Base-by-base conservation (phyloP, 2,329 filamentous ascomycete genomes). In the Mycosphaerelloides madeirae region DNA sequence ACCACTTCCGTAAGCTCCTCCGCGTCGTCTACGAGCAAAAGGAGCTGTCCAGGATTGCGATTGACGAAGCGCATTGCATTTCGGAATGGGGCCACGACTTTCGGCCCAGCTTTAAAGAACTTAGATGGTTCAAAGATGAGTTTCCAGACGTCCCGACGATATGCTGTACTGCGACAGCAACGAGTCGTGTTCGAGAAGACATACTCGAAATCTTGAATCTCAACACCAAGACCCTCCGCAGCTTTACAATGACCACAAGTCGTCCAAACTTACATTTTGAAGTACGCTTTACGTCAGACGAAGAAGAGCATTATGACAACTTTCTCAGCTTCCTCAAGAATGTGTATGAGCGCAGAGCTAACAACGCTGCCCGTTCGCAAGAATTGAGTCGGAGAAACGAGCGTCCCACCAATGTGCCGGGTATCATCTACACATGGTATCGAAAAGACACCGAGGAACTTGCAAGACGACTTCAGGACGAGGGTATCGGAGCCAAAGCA, bases 21-120 rank as follows among this genome's bases (percentile, higher is more conserved):
- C 76, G 78, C 48, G 71, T 85, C 3, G 83, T 96, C 12, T 73
- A 96, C 61, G 72, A 80, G 46, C 89, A 96, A 64, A 79, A 79
- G 45, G 87, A 96, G 67, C 78, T 97, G n/a, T 84, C 85, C 8
- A 81, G 91, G 12, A 80, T 97, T 52, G 91, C 86, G 37, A 83
- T 97, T 45, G 91, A 97, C 61, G 91, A 97, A 69, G 91, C 91
- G 2, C 91, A 97, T 65, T 97, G 91, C 32, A 95, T 97, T 56
- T 95, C 87, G 18, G 90, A 96, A 81, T 96, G 91, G 91, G 91
- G 91, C 1, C 90, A 97, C 64, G 91, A 97, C 65, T 97, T 97
- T 63, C 84, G 91, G n/a, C 86, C 84, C 29, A 86, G 89, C 45
- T 97, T 95, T 68, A 89, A 93, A 61, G 79, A 84, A 15, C 76